Percentiles rank a stretch among this genome's conserved stretches.
These are phyloP conservation scores for Diospyros kaki DNA, from an alignment of 148 eudicot genomes.

Conservation along the genomic window DNA sequence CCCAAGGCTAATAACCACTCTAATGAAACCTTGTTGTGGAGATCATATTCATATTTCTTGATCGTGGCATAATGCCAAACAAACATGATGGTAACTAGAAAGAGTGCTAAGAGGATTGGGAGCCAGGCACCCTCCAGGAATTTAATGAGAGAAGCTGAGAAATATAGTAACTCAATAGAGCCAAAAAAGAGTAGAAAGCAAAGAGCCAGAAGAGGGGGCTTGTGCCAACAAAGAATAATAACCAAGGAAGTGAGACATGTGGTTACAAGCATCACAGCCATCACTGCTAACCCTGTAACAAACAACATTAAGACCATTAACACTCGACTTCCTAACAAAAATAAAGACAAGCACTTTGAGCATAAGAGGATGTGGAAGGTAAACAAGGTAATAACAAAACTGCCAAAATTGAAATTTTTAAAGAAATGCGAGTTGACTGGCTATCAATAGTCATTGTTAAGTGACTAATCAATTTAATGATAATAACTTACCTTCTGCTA, in stretches of 20 bases:
- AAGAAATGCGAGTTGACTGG: background rate
- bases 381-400: background rate
- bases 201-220: conserved; percentile 66
- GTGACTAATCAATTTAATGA: background rate
- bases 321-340: no score
- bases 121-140: conserved; percentile 94
- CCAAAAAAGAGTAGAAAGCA: conserved; percentile 81
- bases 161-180: conserved; percentile 78
- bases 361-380: background rate
- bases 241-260: conserved; percentile 90
- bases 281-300: conserved; percentile 79
- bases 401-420: background rate
- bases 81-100: conserved; percentile 80
- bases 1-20: conserved; percentile 89
- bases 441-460: background rate
- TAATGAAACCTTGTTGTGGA: conserved; percentile 87
- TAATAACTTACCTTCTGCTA: no score
- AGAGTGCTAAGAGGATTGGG: conserved; percentile 78
- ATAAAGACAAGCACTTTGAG: background rate
- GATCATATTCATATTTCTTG: conserved; percentile 83
- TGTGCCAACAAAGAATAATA: conserved; percentile 84
- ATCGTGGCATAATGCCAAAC: conserved; percentile 88
- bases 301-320: background rate
- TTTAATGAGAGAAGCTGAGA: conserved; percentile 88
- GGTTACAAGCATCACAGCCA: conserved; percentile 94